Evolutionary conservation across 805 yeast genomes (phyloP).

Genomic region (Candida schatavii): DNA sequence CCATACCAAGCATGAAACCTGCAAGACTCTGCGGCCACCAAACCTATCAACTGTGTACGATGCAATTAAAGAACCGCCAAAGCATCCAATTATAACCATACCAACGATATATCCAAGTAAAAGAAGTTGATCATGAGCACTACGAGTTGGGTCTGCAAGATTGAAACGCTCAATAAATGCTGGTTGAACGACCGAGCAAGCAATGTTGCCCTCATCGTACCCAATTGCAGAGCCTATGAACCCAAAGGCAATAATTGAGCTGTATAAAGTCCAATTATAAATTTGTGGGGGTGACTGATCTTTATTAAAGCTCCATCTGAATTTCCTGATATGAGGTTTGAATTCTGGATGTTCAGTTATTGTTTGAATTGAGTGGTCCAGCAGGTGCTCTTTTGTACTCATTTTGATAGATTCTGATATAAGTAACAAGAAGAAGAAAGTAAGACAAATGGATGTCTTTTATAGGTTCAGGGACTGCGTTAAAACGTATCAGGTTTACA

Average conservation of each 20-base stretch:
- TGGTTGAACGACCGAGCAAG: slow-evolving; percentile 42
- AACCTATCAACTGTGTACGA: slow-evolving; percentile 44
- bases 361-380: too few relatives aligned
- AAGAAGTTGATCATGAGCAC: slow-evolving; percentile 34
- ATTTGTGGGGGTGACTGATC: slow-evolving; percentile 38
- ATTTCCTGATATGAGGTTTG: too few relatives aligned
- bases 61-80: slow-evolving; percentile 48
- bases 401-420: too few relatives aligned
- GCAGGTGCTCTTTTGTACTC: too few relatives aligned
- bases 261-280: slow-evolving; percentile 42
- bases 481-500: too few relatives aligned
- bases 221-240: slow-evolving; percentile 55
- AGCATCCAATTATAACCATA: slow-evolving; percentile 55
- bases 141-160: slow-evolving; percentile 33
- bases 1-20: slow-evolving; percentile 42
- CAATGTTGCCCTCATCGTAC: slow-evolving; percentile 50
- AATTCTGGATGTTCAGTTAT: too few relatives aligned
- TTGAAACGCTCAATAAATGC: slow-evolving; percentile 44
- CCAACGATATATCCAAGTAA: slow-evolving; percentile 50
- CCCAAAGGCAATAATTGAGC: slow-evolving; percentile 48
- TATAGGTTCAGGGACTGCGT: too few relatives aligned
- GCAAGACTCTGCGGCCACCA: slow-evolving; percentile 49
- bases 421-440: too few relatives aligned
- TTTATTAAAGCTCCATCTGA: slow-evolving; percentile 23
- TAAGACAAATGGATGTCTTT: too few relatives aligned